Evolutionary conservation across 1,139 yeast genomes (phyloP), one percentile per base, ranked within the genome.

Genomic region (Candida sp.): DNA sequence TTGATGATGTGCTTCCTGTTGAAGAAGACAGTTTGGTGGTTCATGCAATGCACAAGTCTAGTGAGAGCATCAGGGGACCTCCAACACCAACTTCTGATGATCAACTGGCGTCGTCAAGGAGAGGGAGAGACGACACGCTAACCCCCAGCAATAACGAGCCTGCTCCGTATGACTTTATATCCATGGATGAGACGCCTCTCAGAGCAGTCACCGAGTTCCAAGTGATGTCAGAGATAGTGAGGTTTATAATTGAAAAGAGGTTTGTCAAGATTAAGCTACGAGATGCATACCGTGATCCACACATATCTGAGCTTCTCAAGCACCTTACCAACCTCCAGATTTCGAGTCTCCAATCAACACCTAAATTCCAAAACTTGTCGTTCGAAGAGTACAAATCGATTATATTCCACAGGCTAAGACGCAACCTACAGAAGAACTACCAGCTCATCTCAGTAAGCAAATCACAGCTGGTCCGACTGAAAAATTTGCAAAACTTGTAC

Each of bases 401-500:
- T 6, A 27, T 68, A 3, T 76, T 77, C 51, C 78, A 75, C 50
- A 51, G 59, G 6, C 60, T 71, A 7, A 56, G 77, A 44, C 77
- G 71, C 51, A 51, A 54, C 22, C 52, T 77, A 22, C 71, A 67
- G 44, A 49, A 50, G 5, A 47, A 60, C 2, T 54, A 54, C 32
- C 59, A 62, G 26, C 52, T 71, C 6, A 65, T 71, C 12, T 47
- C 51, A 7, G 66, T 67, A 5, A 61, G 67, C n/a, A 67, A 58
- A 43, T 49, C 62, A 2, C 72, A 68, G 51, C 52, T 46, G 3
- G 70, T 70, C 1, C 48, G 53, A 23, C 62, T 57, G 55, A 48
- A 50, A 2, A 58, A 52, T 30, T 57, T 69, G 11, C 40, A 51
- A 28, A 39, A 41, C 3, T 45, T 69, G 0, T 56, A 55, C 33